phyloP scores from a whole-genome alignment of 345 rosid species.

The Lepidium aucheri region DNA sequence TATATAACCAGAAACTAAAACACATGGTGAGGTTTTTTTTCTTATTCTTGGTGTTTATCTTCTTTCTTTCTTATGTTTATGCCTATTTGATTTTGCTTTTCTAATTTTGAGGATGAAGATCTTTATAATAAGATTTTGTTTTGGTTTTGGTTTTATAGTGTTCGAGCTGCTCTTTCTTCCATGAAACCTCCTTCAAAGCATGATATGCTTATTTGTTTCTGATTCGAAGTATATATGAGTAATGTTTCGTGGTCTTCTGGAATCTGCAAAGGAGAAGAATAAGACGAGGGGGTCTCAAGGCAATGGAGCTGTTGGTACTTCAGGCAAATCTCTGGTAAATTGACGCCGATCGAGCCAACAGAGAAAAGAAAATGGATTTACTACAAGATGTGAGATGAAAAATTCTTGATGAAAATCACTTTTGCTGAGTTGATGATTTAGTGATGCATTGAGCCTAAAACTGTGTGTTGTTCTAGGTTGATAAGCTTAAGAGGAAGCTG shows the following conservation, averaged over 20 bases:
- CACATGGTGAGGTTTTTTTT: constrained; percentile 65
- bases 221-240: constrained; percentile 14
- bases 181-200: constrained; percentile 59
- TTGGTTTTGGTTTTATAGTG: constrained; percentile 19
- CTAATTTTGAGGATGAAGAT: too few relatives aligned
- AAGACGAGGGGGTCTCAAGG: constrained; percentile 52
- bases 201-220: constrained; percentile 22
- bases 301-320: constrained; percentile 26
- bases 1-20: constrained; percentile 93
- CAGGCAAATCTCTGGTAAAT: constrained; percentile 41
- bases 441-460: background rate
- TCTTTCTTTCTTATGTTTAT: too few relatives aligned
- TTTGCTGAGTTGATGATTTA: background rate
- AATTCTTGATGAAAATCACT: background rate
- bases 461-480: constrained; percentile 50
- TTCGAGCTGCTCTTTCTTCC: constrained; percentile 56
- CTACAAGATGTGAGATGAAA: constrained; percentile 65
- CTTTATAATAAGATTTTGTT: too few relatives aligned
- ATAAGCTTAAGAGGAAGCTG: constrained; percentile 88
- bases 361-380: constrained; percentile 70
- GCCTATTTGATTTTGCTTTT: too few relatives aligned
- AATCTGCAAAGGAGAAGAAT: constrained; percentile 24
- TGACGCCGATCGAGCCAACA: constrained; percentile 57
- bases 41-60: too few relatives aligned
- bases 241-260: constrained; percentile 22